Base-by-base conservation (phyloP, 495 filamentous ascomycete species). In the Friedmanniomyces simplex region DNA sequence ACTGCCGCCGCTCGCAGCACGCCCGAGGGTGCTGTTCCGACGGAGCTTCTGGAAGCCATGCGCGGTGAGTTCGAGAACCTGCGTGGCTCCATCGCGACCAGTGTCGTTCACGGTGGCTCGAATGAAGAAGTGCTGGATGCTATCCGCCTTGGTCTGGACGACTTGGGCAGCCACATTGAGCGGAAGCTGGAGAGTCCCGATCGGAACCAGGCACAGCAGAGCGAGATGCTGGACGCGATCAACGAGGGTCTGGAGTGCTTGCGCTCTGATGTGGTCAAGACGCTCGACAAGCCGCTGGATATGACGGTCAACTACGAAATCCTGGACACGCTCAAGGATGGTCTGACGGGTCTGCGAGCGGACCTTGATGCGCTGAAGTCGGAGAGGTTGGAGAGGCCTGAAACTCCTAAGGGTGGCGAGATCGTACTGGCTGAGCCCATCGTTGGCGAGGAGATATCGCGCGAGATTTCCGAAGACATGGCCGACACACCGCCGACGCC, bases 261-360 rank as follows among this genome's bases (percentile, higher is more conserved):
- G 32, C 80, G 83, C 11, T 70, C 74, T 12, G 86, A 90, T 64
- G 74, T 96, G n/a, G 82, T 87, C 56, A 89, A 82, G 62, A 77
- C 91, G 14, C 70, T 82, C 22, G 81, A 90, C 60, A 89, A 89
- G 73, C 87, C 89, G 6, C 74, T 81, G 1, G 86, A 89, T 59
- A 79, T 89, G 68, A 89, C 87, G 18, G 83, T 84, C 24, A 88
- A 82, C 55, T 84, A 89, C 52, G 89, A 95, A 65, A 90, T 95
- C 46, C 76, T 95, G 5, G 88, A 95, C 52, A 85, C 88, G 1
- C 77, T 96, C 50, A 93, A 85, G 62, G 82, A 82, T 42, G 90
- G 90, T 0, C 71, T 96, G 13, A 81, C 82, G 37, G 77, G 75
- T 25, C 74, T 96, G 34, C 82, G 82, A 58, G 73, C 80, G 26